These are phyloP conservation scores for Pseudogymnoascus sp. DNA, from an alignment of 2,329 filamentous ascomycete species.

Conservation along the genomic window DNA sequence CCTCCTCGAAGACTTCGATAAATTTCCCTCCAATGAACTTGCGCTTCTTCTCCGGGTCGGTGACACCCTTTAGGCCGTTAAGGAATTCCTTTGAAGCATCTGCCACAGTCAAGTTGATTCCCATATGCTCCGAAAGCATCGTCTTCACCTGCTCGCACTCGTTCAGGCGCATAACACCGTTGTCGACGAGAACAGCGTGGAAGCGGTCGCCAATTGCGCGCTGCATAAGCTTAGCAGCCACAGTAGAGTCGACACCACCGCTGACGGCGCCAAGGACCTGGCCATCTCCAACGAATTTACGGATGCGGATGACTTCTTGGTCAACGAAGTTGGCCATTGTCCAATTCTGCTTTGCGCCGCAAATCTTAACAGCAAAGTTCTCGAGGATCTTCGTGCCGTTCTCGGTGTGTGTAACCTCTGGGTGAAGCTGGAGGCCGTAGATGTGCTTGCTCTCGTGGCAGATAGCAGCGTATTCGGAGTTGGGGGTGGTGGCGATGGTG, in stretches of 20 bases:
- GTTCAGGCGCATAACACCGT: conserved; percentile 73
- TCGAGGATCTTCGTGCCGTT: conserved; percentile 60
- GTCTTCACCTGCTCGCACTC: conserved; percentile 77
- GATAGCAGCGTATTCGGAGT: conserved; percentile 73
- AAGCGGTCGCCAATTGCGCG: conserved; percentile 77
- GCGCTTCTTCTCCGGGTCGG: conserved; percentile 74
- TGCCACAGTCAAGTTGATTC: conserved; percentile 83
- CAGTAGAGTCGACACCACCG: conserved; percentile 84
- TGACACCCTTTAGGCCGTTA: conserved; percentile 65
- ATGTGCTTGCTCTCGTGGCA: conserved; percentile 61
- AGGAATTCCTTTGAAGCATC: conserved; percentile 74
- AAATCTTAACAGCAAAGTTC: conserved; percentile 83
- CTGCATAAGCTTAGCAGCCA: conserved; percentile 77
- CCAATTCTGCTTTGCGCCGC: conserved; percentile 69
- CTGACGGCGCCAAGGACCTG: conserved; percentile 74
- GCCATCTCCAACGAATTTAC: conserved; percentile 70
- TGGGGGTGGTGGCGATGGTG: conserved; percentile 64
- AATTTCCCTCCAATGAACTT: conserved; percentile 80
- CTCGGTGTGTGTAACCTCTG: conserved; percentile 69
- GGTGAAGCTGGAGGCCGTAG: conserved; percentile 72
- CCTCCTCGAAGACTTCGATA: conserved; percentile 75
- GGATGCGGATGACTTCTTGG: conserved; percentile 72
- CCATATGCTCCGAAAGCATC: conserved; percentile 67
- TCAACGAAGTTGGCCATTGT: conserved; percentile 76
- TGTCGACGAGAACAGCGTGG: conserved; percentile 78